A percentile compares a stretch with the other conserved stretches of the same genome.
Evolutionary conservation across 2,329 filamentous ascomycete genomes (phyloP).

Genomic region (Colletotrichum liaoningense): DNA sequence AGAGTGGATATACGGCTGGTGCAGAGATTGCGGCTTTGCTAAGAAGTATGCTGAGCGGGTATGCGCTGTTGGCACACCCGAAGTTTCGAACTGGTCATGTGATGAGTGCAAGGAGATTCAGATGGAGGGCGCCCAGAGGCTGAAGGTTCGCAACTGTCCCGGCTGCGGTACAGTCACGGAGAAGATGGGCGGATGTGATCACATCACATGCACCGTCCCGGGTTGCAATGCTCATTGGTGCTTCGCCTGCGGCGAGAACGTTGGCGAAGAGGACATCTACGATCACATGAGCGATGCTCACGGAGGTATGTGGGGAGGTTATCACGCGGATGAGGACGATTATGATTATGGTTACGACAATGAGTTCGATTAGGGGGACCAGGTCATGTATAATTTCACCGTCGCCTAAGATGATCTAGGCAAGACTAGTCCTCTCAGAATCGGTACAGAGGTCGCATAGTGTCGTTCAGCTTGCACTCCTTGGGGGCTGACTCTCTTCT

Average conservation of each 20-base stretch:
- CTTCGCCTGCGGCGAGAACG: constrained; percentile 49
- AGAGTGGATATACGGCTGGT: constrained; percentile 62
- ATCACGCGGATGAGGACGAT: constrained; percentile 23
- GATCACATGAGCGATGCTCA: constrained; percentile 49
- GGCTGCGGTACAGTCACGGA: constrained; percentile 49
- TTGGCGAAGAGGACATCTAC: constrained; percentile 46
- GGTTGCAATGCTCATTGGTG: constrained; percentile 53
- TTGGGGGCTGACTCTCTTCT: too few relatives aligned
- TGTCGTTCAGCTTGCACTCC: too few relatives aligned
- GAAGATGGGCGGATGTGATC: constrained; percentile 51
- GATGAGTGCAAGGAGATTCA: constrained; percentile 47
- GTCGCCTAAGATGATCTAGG: not conserved
- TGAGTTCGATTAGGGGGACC: not conserved
- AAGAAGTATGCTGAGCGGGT: constrained; percentile 54
- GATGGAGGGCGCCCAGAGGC: constrained; percentile 4
- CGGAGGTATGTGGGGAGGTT: constrained; percentile 42
- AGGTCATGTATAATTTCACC: not conserved
- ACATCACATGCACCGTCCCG: constrained; percentile 48
- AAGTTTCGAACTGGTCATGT: constrained; percentile 54
- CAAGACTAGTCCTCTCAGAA: too few relatives aligned
- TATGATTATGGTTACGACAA: not conserved
- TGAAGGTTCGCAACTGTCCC: constrained; percentile 44
- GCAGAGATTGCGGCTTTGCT: constrained; percentile 54
- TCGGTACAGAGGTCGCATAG: too few relatives aligned
- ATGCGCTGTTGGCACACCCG: constrained; percentile 55